Percentiles rank a stretch among this genome's conserved stretches.
These are phyloP conservation scores for Elongisporangium senticosum DNA, from an alignment of 352 stramenopile genomes.

Conservation along the genomic window DNA sequence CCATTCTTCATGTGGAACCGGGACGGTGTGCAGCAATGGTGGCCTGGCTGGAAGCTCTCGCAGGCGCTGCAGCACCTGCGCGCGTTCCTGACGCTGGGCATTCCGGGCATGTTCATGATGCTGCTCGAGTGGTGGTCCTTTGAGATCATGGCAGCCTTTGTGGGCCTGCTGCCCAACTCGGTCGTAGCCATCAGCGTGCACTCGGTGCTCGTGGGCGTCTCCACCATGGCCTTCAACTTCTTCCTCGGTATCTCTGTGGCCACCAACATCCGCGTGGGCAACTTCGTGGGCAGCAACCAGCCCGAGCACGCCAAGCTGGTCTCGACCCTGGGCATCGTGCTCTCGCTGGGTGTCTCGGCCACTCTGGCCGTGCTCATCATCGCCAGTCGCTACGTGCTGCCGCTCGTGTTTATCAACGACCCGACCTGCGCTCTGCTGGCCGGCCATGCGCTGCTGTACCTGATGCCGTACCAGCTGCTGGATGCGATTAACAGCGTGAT, in stretches of 20 bases:
- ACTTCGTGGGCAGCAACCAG: slow-evolving; percentile 74
- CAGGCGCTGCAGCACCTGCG: slow-evolving; percentile 43
- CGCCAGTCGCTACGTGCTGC: slow-evolving; percentile 36
- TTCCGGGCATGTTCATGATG: slow-evolving; percentile 75
- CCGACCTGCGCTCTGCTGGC: slow-evolving; percentile 33
- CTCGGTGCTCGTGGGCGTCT: slow-evolving; percentile 61
- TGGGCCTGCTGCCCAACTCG: slow-evolving; percentile 52
- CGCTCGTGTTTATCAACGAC: slow-evolving; percentile 72
- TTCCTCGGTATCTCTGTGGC: slow-evolving; percentile 79
- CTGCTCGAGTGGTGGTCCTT: slow-evolving; percentile 76
- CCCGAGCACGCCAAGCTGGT: slow-evolving; percentile 79
- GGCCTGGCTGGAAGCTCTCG: slow-evolving; percentile 57
- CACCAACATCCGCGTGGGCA: slow-evolving; percentile 75
- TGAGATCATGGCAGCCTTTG: slow-evolving; percentile 71
- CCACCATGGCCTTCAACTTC: slow-evolving; percentile 65
- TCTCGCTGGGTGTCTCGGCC: slow-evolving; percentile 41
- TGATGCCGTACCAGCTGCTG: slow-evolving; percentile 65
- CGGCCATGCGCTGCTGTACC: slow-evolving; percentile 41
- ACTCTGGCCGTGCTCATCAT: slow-evolving; percentile 38
- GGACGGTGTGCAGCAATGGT: slow-evolving; percentile 38
- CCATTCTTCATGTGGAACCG: slow-evolving; percentile 61
- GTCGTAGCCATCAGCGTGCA: slow-evolving; percentile 70
- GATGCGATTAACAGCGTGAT: slow-evolving; percentile 71
- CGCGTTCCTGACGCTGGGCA: slow-evolving; percentile 60
- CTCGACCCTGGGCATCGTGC: slow-evolving; percentile 58